phyloP scores from a whole-genome alignment of 768 basidiomycete genomes.

The Cystofilobasidium macerans region DNA sequence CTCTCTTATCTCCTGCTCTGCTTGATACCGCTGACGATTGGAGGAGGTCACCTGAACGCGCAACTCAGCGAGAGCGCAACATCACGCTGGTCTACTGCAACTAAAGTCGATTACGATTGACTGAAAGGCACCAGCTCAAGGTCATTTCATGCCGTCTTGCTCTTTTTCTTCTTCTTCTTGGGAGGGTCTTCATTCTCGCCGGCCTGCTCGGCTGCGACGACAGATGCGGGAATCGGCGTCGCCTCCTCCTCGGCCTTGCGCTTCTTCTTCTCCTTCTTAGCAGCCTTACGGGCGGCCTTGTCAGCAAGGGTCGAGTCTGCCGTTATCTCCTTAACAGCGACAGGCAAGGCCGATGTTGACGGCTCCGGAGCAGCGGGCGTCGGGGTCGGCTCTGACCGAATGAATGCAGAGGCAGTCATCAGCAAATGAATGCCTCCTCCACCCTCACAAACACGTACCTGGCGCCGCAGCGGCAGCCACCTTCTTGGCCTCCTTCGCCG shows the following conservation, averaged over 20 bases:
- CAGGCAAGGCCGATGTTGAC: not conserved
- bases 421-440: not conserved
- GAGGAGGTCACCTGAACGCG: no score
- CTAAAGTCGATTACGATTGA: no score
- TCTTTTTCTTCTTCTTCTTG: conserved; percentile 4
- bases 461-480: not conserved
- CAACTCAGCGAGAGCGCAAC: no score
- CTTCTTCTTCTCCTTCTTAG: conserved; percentile 9
- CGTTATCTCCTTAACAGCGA: not conserved
- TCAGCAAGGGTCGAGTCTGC: not conserved
- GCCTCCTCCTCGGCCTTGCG: conserved; percentile 16
- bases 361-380: not conserved
- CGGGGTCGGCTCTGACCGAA: not conserved
- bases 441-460: not conserved
- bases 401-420: no score
- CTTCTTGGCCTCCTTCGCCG: not conserved
- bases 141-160: not conserved
- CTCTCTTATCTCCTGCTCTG: no score
- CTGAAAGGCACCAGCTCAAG: no score
- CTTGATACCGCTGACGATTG: no score
- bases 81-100: no score
- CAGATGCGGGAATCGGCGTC: not conserved
- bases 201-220: not conserved
- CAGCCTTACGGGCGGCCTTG: conserved; percentile 4
- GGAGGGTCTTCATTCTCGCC: not conserved